Evolutionary conservation across 2,329 filamentous ascomycete genomes (phyloP), one percentile per base, ranked within the genome.

Genomic region (Cordyceps cateniannulata): DNA sequence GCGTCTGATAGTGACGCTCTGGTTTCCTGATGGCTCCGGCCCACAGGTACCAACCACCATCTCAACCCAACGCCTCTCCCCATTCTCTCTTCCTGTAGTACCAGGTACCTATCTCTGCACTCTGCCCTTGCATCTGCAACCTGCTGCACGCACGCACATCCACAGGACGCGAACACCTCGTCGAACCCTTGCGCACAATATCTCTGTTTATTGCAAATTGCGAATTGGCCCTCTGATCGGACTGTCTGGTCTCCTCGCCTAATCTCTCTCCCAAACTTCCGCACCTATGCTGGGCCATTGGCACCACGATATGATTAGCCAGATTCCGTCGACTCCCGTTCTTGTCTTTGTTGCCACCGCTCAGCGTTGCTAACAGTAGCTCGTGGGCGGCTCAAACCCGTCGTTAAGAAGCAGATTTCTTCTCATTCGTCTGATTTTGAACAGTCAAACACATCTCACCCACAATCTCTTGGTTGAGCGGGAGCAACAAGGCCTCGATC

Each of bases 321-420:
- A 27, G 53, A 61, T 56, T 42, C 42, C 24, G 29, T 45, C 56
- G 6, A 45, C 35, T 35, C 35, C 49, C 48, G 32, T 62, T 20
- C 4, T 32, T 32, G 52, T 62, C 51, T 48, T 61, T 47, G 56
- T 60, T 51, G 57, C 52, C 52, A 38, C 47, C 40, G 51, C 52
- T 60, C 56, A 53, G 56, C 51, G 38, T 60, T 62, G 61, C 61
- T 62, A 62, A 62, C 61, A 60, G 45, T 62, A 48, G 56, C 61
- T 60, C 47, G 51, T 49, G 52, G 61, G 61, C 50, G 61, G 51
- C 44, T 59, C 16, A 20, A 51, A 56, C 51, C 58, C 58, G 58
- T 60, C 58, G 38, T 27, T 22, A 27, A 40, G 27, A 53, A 57
- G 45, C 16, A 25, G 14, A 20, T 3, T 6, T 2, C 29, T 57